These are phyloP conservation scores for Cymodocea nodosa DNA, from an alignment of 116 monocot genomes.

Conservation along the genomic window DNA sequence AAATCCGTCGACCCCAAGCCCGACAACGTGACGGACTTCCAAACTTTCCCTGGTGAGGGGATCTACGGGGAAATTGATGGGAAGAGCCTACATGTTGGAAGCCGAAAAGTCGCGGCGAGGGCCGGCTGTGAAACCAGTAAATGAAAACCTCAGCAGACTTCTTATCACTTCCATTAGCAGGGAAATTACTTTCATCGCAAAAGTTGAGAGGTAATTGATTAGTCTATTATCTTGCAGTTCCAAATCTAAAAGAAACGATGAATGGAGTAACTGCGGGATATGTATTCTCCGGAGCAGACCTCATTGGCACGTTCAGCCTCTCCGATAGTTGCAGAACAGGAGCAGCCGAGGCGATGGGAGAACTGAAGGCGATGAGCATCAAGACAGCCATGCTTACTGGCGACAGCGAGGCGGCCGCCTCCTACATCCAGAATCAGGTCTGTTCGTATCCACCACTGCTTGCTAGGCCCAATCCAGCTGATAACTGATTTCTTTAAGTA, in stretches of 20 bases:
- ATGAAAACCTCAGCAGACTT: background rate
- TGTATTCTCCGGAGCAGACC: conserved; percentile 29
- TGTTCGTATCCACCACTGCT: too few species aligned
- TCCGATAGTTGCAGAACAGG: conserved; percentile 76
- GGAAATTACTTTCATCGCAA: too few species aligned
- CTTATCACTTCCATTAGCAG: too few species aligned
- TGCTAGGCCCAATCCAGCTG: too few species aligned
- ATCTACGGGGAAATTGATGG: conserved; percentile 84
- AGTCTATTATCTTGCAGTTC: conserved; percentile 22
- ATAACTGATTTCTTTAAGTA: too few species aligned
- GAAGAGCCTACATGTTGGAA: conserved; percentile 56
- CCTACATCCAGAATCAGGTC: conserved; percentile 66
- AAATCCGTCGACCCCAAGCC: conserved; percentile 54
- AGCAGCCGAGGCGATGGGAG: conserved; percentile 46
- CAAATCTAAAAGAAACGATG: conserved; percentile 21
- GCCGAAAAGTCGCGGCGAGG: conserved; percentile 60
- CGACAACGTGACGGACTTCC: conserved; percentile 57
- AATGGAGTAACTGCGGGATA: conserved; percentile 59
- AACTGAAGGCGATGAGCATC: conserved; percentile 55
- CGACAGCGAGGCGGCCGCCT: conserved; percentile 68
- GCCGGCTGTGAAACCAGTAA: conserved; percentile 59
- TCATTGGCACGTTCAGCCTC: conserved; percentile 64
- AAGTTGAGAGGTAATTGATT: too few species aligned
- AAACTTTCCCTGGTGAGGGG: conserved; percentile 77
- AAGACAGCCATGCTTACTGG: conserved; percentile 88